Percentiles rank a stretch among this genome's conserved stretches.
phyloP scores from a whole-genome alignment of 495 filamentous ascomycete species.

The Massariosphaeria phaeospora region DNA sequence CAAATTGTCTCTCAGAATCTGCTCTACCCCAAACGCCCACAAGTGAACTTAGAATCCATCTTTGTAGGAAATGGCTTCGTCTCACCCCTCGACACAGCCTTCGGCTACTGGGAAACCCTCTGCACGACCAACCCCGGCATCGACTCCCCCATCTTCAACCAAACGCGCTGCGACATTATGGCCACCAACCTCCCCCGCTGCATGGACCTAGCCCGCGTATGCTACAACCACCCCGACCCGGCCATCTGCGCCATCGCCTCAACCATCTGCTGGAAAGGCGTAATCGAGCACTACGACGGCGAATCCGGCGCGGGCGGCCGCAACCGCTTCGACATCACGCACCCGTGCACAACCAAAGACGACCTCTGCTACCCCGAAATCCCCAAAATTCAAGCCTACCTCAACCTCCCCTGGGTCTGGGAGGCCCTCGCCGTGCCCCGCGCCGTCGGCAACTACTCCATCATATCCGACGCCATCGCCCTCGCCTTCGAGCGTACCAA shows the following conservation, averaged over 20 bases:
- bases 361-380: conserved; percentile 42
- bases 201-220: conserved; percentile 39
- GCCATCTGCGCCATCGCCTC: conserved; percentile 31
- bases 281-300: conserved; percentile 40
- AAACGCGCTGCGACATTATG: conserved; percentile 45
- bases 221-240: conserved; percentile 38
- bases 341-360: conserved; percentile 37
- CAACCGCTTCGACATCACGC: conserved; percentile 45
- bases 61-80: conserved; percentile 43
- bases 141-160: conserved; percentile 42
- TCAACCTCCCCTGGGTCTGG: conserved; percentile 41
- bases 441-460: conserved; percentile 35
- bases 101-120: conserved; percentile 46
- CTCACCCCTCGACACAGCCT: conserved; percentile 38
- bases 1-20: conserved; percentile 41
- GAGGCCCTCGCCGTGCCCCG: conserved; percentile 36
- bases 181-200: conserved; percentile 45
- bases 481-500: conserved; percentile 37
- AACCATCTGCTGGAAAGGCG: conserved; percentile 40
- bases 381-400: conserved; percentile 36
- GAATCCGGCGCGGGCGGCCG: conserved; percentile 40
- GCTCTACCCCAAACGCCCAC: conserved; percentile 32
- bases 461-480: conserved; percentile 24
- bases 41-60: conserved; percentile 39
- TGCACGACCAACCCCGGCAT: conserved; percentile 45